phyloP scores from a whole-genome alignment of 2,329 filamentous ascomycete genomes.

The Diaporthe sp. region DNA sequence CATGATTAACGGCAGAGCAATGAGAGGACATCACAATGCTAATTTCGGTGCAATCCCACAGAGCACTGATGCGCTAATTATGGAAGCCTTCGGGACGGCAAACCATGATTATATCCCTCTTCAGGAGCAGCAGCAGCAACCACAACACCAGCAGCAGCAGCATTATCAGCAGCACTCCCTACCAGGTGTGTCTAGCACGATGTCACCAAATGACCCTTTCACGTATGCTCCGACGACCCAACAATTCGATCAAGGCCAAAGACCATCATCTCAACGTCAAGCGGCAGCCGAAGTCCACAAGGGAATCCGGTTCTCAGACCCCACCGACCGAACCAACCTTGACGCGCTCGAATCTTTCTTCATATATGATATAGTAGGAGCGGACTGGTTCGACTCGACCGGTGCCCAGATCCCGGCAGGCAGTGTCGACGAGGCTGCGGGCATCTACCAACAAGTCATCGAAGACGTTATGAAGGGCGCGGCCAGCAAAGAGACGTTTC shows the following conservation, averaged over 20 bases:
- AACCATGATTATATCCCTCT: slow-evolving; percentile 14
- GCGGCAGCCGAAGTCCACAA: background rate
- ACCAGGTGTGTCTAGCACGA: background rate
- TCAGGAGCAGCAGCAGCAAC: slow-evolving; percentile 6
- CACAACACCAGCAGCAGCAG: slow-evolving; percentile 32
- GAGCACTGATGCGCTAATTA: background rate
- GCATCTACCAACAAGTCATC: slow-evolving; percentile 67
- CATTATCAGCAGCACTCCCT: slow-evolving; percentile 26
- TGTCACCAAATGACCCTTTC: background rate
- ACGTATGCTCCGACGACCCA: background rate
- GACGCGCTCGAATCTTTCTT: slow-evolving; percentile 69
- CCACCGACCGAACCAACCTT: slow-evolving; percentile 67
- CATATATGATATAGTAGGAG: slow-evolving; percentile 62
- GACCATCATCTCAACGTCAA: slow-evolving; percentile 4
- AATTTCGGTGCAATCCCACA: background rate
- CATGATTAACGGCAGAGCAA: slow-evolving; percentile 50
- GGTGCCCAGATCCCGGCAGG: slow-evolving; percentile 59
- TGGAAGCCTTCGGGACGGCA: slow-evolving; percentile 1
- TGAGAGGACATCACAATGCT: background rate
- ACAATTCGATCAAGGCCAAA: slow-evolving; percentile 10
- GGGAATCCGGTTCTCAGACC: slow-evolving; percentile 48
- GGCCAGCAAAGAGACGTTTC: slow-evolving; percentile 65
- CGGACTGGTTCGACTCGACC: slow-evolving; percentile 64
- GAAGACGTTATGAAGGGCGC: slow-evolving; percentile 66
- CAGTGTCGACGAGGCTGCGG: slow-evolving; percentile 65